A percentile compares a stretch with the other conserved stretches of the same genome.
phyloP scores from a whole-genome alignment of 176 grass and related monocot species.

The Rhynchospora pubera region DNA sequence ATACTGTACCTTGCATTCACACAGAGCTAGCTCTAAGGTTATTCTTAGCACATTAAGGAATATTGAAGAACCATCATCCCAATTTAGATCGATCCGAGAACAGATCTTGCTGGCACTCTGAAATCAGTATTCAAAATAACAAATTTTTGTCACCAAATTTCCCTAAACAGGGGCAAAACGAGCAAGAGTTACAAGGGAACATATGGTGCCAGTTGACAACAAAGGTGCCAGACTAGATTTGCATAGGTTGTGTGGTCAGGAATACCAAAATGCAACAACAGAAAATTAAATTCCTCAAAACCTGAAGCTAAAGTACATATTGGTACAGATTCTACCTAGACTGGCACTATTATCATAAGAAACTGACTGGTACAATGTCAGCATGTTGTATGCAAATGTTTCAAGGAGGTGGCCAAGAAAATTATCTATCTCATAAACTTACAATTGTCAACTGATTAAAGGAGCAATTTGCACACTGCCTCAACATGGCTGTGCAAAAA shows the following conservation, averaged over 20 bases:
- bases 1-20: slow-evolving; percentile 44
- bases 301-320: neutral
- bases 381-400: neutral
- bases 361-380: neutral
- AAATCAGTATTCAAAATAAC: neutral
- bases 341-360: neutral
- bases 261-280: neutral
- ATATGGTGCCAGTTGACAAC: slow-evolving; percentile 1
- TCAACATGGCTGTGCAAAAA: slow-evolving; percentile 36
- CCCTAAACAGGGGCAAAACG: neutral
- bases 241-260: neutral
- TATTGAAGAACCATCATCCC: slow-evolving; percentile 36
- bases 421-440: slow-evolving; percentile 26
- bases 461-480: slow-evolving; percentile 24
- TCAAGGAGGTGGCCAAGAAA: neutral
- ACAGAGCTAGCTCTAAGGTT: slow-evolving; percentile 24
- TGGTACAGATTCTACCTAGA: neutral
- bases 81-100: slow-evolving; percentile 45
- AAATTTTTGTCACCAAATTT: neutral
- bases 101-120: slow-evolving; percentile 61
- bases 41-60: slow-evolving; percentile 36
- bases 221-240: neutral
- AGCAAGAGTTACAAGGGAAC: neutral
- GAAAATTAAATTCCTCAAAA: neutral
- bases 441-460: slow-evolving; percentile 46